phyloP scores from a whole-genome alignment of 2,329 filamentous ascomycete genomes.

The Ceratocystis destructans region DNA sequence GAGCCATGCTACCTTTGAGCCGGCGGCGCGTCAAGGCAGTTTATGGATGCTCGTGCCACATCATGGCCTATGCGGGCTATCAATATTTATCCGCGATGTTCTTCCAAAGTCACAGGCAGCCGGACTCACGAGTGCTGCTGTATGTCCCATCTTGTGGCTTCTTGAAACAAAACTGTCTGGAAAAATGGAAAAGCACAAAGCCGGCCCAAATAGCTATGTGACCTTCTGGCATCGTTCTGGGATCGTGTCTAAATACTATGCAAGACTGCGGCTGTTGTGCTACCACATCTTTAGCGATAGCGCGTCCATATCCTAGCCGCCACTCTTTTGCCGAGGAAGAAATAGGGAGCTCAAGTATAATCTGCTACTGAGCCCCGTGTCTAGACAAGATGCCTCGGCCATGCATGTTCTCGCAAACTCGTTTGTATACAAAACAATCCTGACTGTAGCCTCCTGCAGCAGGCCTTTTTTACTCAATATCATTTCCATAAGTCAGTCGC shows the following conservation, averaged over 20 bases:
- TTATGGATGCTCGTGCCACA: not conserved
- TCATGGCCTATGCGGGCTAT: not conserved
- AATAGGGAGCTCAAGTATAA: not conserved
- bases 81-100: not conserved
- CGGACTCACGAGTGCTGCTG: not conserved
- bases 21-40: not conserved
- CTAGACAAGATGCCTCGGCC: not conserved
- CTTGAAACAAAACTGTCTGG: not conserved
- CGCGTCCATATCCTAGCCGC: not conserved
- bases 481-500: too few relatives aligned
- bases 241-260: not conserved
- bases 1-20: not conserved
- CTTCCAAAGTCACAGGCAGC: not conserved
- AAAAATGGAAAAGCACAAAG: not conserved
- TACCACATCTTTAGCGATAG: slow-evolving; percentile 5
- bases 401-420: not conserved
- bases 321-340: not conserved
- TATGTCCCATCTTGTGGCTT: not conserved
- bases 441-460: not conserved
- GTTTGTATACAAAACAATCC: not conserved
- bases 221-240: not conserved
- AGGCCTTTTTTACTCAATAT: not conserved
- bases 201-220: not conserved
- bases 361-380: not conserved
- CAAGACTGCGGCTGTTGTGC: not conserved